These are phyloP conservation scores for Naumovozyma castellii DNA, from an alignment of 805 yeast genomes.

Conservation along the genomic window DNA sequence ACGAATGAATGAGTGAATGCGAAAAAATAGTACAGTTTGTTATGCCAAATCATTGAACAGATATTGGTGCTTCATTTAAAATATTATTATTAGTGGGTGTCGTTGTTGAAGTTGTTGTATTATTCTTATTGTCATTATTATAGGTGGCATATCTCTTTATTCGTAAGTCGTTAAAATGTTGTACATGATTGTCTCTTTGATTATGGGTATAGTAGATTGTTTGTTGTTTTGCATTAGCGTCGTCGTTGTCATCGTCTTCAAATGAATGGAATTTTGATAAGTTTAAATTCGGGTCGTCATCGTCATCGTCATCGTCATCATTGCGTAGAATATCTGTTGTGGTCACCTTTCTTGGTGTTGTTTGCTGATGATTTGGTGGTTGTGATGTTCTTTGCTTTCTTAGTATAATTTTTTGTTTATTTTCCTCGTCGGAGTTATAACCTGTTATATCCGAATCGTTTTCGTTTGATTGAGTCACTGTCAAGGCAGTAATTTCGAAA, in stretches of 20 bases:
- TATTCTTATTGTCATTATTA: neutral
- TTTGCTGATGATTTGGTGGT: neutral
- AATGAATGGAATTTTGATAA: neutral
- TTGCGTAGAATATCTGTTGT: neutral
- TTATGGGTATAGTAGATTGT: too few species aligned
- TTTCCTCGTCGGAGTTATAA: neutral
- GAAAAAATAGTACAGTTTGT: slow-evolving; percentile 1
- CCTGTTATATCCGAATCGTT: neutral
- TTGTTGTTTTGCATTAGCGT: neutral
- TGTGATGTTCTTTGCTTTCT: neutral
- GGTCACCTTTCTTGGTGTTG: neutral
- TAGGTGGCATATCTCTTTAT: neutral
- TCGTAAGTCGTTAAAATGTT: neutral
- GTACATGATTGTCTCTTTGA: neutral
- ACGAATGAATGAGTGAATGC: neutral
- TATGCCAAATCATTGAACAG: neutral
- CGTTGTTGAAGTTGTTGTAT: too few species aligned
- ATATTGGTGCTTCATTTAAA: neutral
- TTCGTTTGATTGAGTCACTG: neutral
- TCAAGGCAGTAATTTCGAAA: neutral
- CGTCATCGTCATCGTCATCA: neutral
- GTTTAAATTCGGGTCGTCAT: slow-evolving; percentile 1
- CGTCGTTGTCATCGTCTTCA: neutral
- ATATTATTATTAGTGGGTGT: too few species aligned
- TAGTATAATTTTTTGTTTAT: too few species aligned